Base-by-base conservation (phyloP, 1,139 yeast genomes). In the Nakaseomyces bracarensis region DNA sequence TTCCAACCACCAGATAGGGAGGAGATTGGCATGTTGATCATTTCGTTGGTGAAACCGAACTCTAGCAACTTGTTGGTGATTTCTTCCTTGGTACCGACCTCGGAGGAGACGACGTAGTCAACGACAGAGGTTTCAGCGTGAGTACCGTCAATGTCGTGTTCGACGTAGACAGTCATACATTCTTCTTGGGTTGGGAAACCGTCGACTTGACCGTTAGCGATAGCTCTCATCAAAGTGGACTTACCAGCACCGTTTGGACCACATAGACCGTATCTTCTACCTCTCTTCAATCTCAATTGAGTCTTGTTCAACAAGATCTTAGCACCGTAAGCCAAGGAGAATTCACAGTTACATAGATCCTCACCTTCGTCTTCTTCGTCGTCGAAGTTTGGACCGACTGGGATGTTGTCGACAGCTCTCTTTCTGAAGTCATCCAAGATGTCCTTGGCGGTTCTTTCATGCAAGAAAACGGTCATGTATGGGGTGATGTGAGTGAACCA, bases 231-330 rank as follows among this genome's bases (percentile, higher is more conserved):
- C 71, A 91, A 82, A 60, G 98, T 91, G 58, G 97, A 91, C 77
- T 91, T 91, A 84, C 98, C 98, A 64, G 97, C 95, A 83, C 98
- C 98, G 74, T 91, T 91, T 67, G 97, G 96, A 75, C 98, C 98
- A 77, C 96, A 89, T 61, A 91, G 79, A 86, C 98, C 98, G 70
- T 91, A 91, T 77, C 98, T 85, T 77, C 96, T 89, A 75, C 85
- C 93, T 77, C 97, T 86, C 93, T 89, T 91, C 70, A 91, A 84
- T 75, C 97, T 86, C 71, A 91, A 82, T 77, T 91, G 96, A 61
- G 98, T 91, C 76, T 93, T 87, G 89, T 91, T 91, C 72, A 91
- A 85, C 76, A 91, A 80, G 79, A 91, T 91, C 87, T 89, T 89
- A 65, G 98, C 98, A 87, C 98, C 98, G 71, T 91, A 91, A 70